Evolutionary conservation across 2,329 filamentous ascomycete species (phyloP).

Genomic region (Verticillium klebahnii): DNA sequence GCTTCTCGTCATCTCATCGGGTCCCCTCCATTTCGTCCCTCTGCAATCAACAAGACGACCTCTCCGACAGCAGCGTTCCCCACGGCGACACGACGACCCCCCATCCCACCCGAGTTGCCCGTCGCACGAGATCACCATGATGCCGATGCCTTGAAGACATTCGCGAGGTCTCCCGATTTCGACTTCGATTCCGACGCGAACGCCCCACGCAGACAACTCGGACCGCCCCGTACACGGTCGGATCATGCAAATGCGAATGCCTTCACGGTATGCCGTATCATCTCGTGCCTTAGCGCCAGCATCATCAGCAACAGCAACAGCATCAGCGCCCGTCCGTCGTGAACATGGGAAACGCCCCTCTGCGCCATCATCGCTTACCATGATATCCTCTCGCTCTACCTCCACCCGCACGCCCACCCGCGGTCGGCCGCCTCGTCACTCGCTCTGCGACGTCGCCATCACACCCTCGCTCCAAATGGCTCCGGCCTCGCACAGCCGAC

Average conservation of each 20-base stretch:
- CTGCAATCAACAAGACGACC: neutral
- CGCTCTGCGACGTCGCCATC: slow-evolving; percentile 2
- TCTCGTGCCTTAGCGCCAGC: neutral
- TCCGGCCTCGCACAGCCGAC: neutral
- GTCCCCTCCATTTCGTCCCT: neutral
- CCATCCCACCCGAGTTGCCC: neutral
- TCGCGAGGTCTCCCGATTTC: neutral
- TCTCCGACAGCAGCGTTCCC: neutral
- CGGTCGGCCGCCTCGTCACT: neutral
- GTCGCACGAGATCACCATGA: neutral
- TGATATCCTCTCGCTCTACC: slow-evolving; percentile 8
- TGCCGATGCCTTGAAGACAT: neutral
- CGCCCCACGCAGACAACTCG: neutral
- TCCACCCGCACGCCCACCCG: neutral
- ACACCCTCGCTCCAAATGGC: slow-evolving; percentile 5
- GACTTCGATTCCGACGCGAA: neutral
- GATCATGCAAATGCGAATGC: neutral
- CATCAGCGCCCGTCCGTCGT: neutral
- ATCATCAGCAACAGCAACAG: slow-evolving; percentile 1
- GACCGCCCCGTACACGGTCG: neutral
- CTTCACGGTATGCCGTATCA: neutral
- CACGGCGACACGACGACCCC: neutral
- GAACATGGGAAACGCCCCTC: slow-evolving; percentile 10
- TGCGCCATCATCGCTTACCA: slow-evolving; percentile 9
- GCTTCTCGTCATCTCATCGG: neutral